Percentiles rank a stretch among this genome's conserved stretches.
Conservation (phyloP, 73 alveolate species). For the Stentor roeselii region DNA sequence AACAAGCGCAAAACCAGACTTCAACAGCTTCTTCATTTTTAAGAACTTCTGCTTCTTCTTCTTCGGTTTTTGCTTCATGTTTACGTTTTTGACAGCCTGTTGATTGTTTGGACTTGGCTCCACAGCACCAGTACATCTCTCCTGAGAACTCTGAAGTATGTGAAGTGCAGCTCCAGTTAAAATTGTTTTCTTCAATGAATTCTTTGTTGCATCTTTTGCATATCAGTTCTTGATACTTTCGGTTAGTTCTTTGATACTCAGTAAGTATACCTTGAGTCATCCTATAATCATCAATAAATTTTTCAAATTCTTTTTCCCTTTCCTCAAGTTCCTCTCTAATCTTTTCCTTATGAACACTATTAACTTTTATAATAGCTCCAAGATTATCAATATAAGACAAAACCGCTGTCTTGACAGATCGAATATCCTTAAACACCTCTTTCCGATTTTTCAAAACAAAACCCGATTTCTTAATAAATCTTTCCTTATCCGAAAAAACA, state of each 20-base stretch:
- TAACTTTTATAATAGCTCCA: slow-evolving; percentile 71
- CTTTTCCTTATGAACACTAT: slow-evolving; percentile 72
- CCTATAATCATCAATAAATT: slow-evolving; percentile 35
- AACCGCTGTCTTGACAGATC: slow-evolving; percentile 29
- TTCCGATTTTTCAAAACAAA: slow-evolving; percentile 38
- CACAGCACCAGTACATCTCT: slow-evolving; percentile 75
- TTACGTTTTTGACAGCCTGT: too few species aligned
- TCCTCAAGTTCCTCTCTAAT: slow-evolving; percentile 78
- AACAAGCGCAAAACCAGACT: too few species aligned
- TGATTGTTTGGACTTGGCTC: slow-evolving; percentile 65
- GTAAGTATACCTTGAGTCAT: slow-evolving; percentile 45
- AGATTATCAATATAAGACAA: slow-evolving; percentile 47
- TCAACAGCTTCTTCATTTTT: too few species aligned
- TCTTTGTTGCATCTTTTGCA: slow-evolving; percentile 71
- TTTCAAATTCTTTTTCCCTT: slow-evolving; percentile 57
- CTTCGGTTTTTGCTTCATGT: too few species aligned
- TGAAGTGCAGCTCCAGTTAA: slow-evolving; percentile 67
- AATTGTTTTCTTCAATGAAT: slow-evolving; percentile 96
- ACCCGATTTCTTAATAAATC: not conserved
- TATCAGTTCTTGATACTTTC: slow-evolving; percentile 75
- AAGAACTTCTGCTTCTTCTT: too few species aligned
- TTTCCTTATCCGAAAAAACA: slow-evolving; percentile 32
- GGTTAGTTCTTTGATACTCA: slow-evolving; percentile 50
- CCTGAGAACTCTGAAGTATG: slow-evolving; percentile 80
- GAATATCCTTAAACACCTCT: slow-evolving; percentile 28